These are phyloP conservation scores for Cryphonectria parasitica DNA, from an alignment of 2,329 filamentous ascomycete genomes.

Conservation along the genomic window DNA sequence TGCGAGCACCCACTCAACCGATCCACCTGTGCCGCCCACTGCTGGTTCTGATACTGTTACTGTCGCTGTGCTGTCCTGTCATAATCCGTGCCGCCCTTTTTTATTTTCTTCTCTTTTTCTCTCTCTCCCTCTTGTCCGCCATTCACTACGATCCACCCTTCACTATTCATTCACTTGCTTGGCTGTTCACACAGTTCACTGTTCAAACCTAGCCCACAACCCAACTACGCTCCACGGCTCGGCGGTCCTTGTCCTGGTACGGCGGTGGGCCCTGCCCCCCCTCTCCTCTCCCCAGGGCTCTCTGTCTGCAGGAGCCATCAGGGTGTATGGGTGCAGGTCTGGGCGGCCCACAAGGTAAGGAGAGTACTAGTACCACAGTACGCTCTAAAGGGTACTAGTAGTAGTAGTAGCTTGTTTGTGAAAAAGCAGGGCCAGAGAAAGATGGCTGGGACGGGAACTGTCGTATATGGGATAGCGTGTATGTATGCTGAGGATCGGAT, in stretches of 20 bases:
- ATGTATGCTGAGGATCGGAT: not conserved
- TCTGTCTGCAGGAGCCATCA: not conserved
- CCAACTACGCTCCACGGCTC: not conserved
- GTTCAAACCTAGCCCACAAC: not conserved
- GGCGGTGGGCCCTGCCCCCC: not conserved
- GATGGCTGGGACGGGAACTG: conserved; percentile 1
- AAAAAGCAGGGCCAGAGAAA: not conserved
- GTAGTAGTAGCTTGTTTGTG: not conserved
- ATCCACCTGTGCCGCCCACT: conserved; percentile 12
- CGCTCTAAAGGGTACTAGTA: not conserved
- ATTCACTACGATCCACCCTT: not conserved
- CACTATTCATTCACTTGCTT: not conserved
- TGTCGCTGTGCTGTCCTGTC: not conserved
- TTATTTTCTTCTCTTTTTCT: too few relatives aligned
- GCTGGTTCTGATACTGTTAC: not conserved
- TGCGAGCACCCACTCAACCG: conserved; percentile 13
- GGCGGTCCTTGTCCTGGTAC: not conserved
- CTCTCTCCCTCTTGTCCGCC: too few relatives aligned
- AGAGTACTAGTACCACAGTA: not conserved
- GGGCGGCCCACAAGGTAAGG: not conserved
- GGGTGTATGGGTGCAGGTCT: not conserved
- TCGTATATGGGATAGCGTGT: not conserved
- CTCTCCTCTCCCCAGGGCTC: not conserved
- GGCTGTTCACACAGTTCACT: not conserved
- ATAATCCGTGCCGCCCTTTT: not conserved